These are phyloP conservation scores for Solanum paucissectum DNA, from an alignment of 257 asterid species.

Conservation along the genomic window DNA sequence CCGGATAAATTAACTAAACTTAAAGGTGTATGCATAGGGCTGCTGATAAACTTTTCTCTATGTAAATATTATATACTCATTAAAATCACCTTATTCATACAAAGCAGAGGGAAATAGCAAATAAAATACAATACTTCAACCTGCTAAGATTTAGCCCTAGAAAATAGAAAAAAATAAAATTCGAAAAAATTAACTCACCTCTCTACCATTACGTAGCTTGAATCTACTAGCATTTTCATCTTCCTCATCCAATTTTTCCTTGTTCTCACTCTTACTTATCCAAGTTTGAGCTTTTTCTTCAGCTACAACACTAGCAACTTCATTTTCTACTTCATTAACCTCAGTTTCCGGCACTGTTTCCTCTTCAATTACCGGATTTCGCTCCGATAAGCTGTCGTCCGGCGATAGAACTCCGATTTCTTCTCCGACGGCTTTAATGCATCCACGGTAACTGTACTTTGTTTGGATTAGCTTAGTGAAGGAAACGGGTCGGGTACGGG, in stretches of 20 bases:
- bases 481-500: conserved; percentile 24
- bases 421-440: conserved; percentile 33
- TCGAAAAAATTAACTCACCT: conserved; percentile 30
- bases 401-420: conserved; percentile 45
- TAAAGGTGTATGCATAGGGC: neutral
- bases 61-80: neutral
- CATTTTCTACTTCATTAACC: conserved; percentile 6
- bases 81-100: neutral
- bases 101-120: neutral
- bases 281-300: conserved; percentile 23
- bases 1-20: neutral
- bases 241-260: conserved; percentile 14
- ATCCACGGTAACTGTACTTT: neutral
- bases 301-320: conserved; percentile 9
- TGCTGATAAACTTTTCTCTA: neutral
- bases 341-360: conserved; percentile 9
- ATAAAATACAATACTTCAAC: neutral
- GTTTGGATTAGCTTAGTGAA: conserved; percentile 8
- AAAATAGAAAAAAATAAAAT: neutral
- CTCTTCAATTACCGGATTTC: conserved; percentile 22
- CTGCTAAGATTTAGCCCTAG: neutral
- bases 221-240: conserved; percentile 33
- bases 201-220: conserved; percentile 64
- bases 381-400: conserved; percentile 47
- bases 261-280: conserved; percentile 13